These are phyloP conservation scores for Phylloporus arenicola DNA, from an alignment of 768 basidiomycete genomes.

Conservation along the genomic window DNA sequence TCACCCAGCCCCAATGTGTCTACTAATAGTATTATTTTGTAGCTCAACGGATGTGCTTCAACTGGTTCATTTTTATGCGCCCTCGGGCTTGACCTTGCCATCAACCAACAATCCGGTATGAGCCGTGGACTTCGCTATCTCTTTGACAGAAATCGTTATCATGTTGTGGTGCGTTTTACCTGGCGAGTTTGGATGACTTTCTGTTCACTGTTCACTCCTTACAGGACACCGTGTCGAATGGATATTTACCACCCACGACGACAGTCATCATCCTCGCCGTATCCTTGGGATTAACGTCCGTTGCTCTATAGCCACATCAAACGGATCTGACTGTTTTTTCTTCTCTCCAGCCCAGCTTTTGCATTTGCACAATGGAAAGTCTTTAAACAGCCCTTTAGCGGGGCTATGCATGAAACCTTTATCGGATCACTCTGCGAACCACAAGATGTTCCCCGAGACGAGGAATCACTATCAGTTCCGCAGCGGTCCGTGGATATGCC, in stretches of 20 bases:
- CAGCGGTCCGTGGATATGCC: constrained; percentile 8
- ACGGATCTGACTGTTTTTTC: background rate
- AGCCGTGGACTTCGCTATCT: constrained; percentile 59
- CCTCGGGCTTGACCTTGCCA: constrained; percentile 51
- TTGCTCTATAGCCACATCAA: constrained; percentile 3
- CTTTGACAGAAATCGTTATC: constrained; percentile 56
- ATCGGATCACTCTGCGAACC: constrained; percentile 23
- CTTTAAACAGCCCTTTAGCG: constrained; percentile 48
- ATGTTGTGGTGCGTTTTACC: constrained; percentile 42
- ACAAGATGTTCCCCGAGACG: constrained; percentile 18
- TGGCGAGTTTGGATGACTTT: background rate
- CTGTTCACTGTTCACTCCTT: constrained; percentile 1
- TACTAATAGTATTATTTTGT: constrained; percentile 7
- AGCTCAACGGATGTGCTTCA: constrained; percentile 50
- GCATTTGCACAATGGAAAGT: constrained; percentile 49
- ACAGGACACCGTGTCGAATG: constrained; percentile 44
- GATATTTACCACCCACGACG: constrained; percentile 46
- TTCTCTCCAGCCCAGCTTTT: constrained; percentile 41
- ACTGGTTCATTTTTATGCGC: constrained; percentile 55
- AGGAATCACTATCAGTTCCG: constrained; percentile 13
- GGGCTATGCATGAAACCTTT: constrained; percentile 18
- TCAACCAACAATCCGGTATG: constrained; percentile 57
- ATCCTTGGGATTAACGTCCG: constrained; percentile 55
- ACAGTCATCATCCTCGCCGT: constrained; percentile 48
- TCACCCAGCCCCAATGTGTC: background rate